Conservation (phyloP, 2,329 filamentous ascomycete species). For the Sporothrix protearum region DNA sequence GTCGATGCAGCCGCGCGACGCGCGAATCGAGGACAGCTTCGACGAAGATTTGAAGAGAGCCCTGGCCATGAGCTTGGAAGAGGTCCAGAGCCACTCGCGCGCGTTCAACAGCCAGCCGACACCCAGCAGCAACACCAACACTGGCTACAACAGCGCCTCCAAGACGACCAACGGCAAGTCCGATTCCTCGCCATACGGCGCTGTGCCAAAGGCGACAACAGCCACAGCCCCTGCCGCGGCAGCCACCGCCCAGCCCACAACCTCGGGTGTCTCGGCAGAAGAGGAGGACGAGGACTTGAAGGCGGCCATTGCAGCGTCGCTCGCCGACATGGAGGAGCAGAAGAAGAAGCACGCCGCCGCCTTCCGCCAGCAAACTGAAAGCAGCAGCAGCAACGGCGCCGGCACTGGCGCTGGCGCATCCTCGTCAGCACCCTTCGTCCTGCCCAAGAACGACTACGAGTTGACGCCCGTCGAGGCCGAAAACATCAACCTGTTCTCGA, state of each 20-base stretch:
- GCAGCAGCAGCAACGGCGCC: conserved; percentile 40
- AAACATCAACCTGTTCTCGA: conserved; percentile 95
- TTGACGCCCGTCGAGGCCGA: conserved; percentile 90
- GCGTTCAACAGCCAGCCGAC: conserved; percentile 46
- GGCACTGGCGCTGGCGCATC: too few relatives aligned
- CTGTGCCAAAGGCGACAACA: background rate
- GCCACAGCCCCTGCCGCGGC: conserved; percentile 23
- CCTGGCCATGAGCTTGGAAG: conserved; percentile 94
- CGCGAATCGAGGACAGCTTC: conserved; percentile 82
- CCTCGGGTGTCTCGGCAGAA: background rate
- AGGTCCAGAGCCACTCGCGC: conserved; percentile 71
- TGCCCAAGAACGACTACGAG: conserved; percentile 91
- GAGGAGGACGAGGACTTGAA: conserved; percentile 91
- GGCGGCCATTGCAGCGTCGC: conserved; percentile 88
- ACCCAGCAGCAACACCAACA: conserved; percentile 16
- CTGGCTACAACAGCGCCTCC: conserved; percentile 23
- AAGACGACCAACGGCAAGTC: conserved; percentile 31
- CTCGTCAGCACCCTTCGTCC: conserved; percentile 50
- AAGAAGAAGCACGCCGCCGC: conserved; percentile 84
- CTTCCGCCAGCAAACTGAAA: conserved; percentile 72
- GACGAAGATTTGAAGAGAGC: conserved; percentile 94
- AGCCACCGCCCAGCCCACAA: background rate
- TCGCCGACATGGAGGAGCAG: conserved; percentile 97
- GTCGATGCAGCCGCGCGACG: conserved; percentile 83
- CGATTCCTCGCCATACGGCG: conserved; percentile 25